These are phyloP conservation scores for Eutrema japonicum DNA, from an alignment of 345 rosid genomes.

Conservation along the genomic window DNA sequence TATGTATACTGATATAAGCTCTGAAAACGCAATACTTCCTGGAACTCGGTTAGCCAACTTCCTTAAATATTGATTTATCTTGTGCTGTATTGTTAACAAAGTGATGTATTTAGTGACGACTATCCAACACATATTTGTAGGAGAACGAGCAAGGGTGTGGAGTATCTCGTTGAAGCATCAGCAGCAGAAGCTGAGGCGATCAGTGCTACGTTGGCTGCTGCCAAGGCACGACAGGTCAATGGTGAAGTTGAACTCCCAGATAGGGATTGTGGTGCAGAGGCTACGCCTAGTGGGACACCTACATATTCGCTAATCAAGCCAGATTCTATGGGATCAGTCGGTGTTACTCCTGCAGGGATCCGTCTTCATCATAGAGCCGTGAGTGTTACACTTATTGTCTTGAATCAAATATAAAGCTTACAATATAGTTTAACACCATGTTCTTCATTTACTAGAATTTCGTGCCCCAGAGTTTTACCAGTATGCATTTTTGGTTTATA, in stretches of 20 bases:
- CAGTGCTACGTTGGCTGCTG: constrained; percentile 88
- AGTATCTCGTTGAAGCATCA: constrained; percentile 87
- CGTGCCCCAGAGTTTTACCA: constrained; percentile 4
- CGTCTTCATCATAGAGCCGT: constrained; percentile 92
- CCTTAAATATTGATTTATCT: constrained; percentile 15
- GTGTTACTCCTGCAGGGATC: constrained; percentile 64
- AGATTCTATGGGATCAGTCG: constrained; percentile 64
- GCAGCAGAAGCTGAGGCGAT: constrained; percentile 97
- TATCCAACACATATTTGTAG: constrained; percentile 46
- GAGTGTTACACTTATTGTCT: constrained; percentile 43
- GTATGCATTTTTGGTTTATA: constrained; percentile 17
- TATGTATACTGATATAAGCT: constrained; percentile 81
- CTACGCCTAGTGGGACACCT: constrained; percentile 80
- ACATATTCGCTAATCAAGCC: constrained; percentile 63
- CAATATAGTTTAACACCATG: constrained; percentile 26
- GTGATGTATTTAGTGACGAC: constrained; percentile 18
- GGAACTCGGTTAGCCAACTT: constrained; percentile 64
- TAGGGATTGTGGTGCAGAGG: constrained; percentile 79
- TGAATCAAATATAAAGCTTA: background rate
- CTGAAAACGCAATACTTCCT: constrained; percentile 75
- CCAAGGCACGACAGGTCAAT: constrained; percentile 87
- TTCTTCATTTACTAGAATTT: constrained; percentile 27
- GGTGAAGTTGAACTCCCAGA: constrained; percentile 85
- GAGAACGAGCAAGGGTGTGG: constrained; percentile 83
- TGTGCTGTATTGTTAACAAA: constrained; percentile 4